Base-by-base conservation (phyloP, 1,284 basidiomycete genomes). In the Cystobasidium pallidum region DNA sequence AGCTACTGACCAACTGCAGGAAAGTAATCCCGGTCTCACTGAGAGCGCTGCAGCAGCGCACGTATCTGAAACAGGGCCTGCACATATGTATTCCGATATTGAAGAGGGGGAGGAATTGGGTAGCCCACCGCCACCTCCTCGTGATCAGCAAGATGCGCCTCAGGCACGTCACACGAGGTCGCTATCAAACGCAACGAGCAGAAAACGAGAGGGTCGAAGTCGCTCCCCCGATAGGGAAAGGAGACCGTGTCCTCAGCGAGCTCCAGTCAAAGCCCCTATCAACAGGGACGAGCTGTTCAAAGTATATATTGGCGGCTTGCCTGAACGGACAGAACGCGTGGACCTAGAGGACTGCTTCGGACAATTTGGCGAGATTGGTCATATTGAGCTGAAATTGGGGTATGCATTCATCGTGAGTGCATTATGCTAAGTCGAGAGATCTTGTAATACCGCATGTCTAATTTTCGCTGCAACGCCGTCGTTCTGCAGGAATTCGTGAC, bases 311-410 rank as follows among this genome's bases (percentile, higher is more conserved):
- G 77, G 77, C 19, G 76, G 76, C 32, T 39, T 79, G 19, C 78
- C 78, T 6, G 76, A 77, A 13, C 57, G 67, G 15, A 76, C 78
- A 24, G 75, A 77, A 30, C 67, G 74, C 19, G 73, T 63, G 4
- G 78, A 79, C 21, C 58, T 79, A 15, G 66, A 77, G 43, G 76
- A 78, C 47, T 79, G 78, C 73, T 79, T 79, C 58, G 76, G 78
- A 2, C 75, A 77, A 58, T 73, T 79, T 24, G 78, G 78, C 2
- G 72, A 75, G 2, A 75, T 77, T 66, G 68, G 61, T n/a, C 76
- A 76, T 67, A 61, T 55, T 39, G 73, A 75, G 45, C 65, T 79
- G 61, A 78, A 77, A 52, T 61, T 70, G 10, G 78, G 78, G 47
- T 79, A 75, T 70, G 78, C 77, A 45, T 79, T 79, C 43, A 77